phyloP scores from a whole-genome alignment of 2,329 filamentous ascomycete species.

The Sclerotinia borealis region DNA sequence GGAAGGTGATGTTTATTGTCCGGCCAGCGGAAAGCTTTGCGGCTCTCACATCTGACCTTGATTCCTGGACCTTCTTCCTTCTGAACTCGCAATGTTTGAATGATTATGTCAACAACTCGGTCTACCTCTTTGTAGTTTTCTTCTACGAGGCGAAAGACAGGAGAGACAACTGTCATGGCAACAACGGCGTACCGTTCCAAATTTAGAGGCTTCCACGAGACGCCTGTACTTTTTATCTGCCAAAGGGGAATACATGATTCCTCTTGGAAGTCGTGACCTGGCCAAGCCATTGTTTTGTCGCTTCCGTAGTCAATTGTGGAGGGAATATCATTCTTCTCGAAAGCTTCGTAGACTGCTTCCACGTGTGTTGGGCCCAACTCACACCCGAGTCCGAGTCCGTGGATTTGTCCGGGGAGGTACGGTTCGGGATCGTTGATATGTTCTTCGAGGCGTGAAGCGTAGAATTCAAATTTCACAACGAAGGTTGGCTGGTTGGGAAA shows the following conservation, averaged over 20 bases:
- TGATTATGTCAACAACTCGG: not conserved
- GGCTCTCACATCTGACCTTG: not conserved
- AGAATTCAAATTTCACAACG: not conserved
- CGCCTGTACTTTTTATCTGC: not conserved
- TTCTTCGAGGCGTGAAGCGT: not conserved
- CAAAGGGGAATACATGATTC: not conserved
- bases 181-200: not conserved
- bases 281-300: not conserved
- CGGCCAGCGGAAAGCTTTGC: not conserved
- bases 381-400: no score
- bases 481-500: not conserved
- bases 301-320: not conserved
- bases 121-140: not conserved
- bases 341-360: not conserved
- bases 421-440: not conserved
- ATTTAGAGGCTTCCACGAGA: not conserved
- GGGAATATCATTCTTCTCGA: not conserved
- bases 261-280: no score
- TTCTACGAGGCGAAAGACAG: not conserved
- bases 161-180: not conserved
- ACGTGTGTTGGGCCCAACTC: not conserved
- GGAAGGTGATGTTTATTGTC: not conserved
- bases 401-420: not conserved
- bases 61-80: not conserved
- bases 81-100: not conserved